These are phyloP conservation scores for Gryganskiella cystojenkinii DNA, from an alignment of 192 early-diverging fungal species.

Conservation along the genomic window DNA sequence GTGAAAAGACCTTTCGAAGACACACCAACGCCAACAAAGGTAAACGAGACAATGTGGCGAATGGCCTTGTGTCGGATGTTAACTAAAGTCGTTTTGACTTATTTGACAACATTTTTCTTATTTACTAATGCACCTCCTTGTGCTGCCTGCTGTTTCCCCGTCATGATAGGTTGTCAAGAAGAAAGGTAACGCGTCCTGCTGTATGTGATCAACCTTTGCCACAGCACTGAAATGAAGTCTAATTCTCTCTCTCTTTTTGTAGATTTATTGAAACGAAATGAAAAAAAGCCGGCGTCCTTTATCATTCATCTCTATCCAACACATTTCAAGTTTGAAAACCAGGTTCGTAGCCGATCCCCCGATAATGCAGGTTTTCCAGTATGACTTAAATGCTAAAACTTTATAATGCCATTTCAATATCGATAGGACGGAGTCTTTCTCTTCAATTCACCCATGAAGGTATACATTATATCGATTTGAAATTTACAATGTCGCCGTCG, in stretches of 20 bases:
- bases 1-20: conserved; percentile 33
- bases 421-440: conserved; percentile 62
- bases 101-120: too few relatives aligned
- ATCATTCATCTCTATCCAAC: conserved; percentile 74
- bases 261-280: conserved; percentile 61
- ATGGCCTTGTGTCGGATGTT: too few relatives aligned
- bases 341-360: conserved; percentile 33
- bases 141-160: too few relatives aligned
- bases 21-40: too few relatives aligned
- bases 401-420: background rate
- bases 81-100: too few relatives aligned
- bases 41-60: too few relatives aligned
- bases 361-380: background rate
- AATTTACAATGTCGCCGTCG: too few relatives aligned
- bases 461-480: too few relatives aligned
- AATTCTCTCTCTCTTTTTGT: conserved; percentile 21
- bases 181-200: conserved; percentile 19
- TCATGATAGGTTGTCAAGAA: background rate
- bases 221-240: background rate
- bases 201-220: too few relatives aligned
- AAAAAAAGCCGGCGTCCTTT: conserved; percentile 66
- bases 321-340: conserved; percentile 79
- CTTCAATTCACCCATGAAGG: conserved; percentile 67
- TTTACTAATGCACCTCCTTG: too few relatives aligned
- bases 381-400: background rate